These are phyloP conservation scores for Xanthoceras sorbifolium DNA, from an alignment of 345 rosid genomes.

Conservation along the genomic window DNA sequence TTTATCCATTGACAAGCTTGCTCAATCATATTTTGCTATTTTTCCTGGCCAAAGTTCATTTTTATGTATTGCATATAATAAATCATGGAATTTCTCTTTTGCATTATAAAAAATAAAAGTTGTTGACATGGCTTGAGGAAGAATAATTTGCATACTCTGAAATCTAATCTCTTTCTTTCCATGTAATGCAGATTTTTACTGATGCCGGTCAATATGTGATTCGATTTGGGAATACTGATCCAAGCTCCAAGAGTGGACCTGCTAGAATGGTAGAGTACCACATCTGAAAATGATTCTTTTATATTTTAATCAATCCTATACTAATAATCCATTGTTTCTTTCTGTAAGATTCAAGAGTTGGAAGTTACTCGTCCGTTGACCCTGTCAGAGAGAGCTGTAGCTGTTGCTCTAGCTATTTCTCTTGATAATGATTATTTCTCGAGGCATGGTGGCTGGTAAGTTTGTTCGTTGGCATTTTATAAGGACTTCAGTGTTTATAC, in stretches of 20 bases:
- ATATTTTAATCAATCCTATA: neutral
- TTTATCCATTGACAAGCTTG: neutral
- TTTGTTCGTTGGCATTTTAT: slow-evolving; percentile 5
- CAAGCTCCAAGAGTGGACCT: slow-evolving; percentile 51
- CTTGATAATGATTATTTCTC: slow-evolving; percentile 96
- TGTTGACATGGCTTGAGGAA: neutral
- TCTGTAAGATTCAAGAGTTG: slow-evolving; percentile 71
- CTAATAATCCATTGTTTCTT: slow-evolving; percentile 7
- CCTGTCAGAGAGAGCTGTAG: slow-evolving; percentile 81
- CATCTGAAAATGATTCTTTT: neutral
- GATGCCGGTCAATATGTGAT: slow-evolving; percentile 99
- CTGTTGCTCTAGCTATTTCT: slow-evolving; percentile 87
- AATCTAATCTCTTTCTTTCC: neutral
- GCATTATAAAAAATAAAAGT: neutral
- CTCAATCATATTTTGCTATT: neutral
- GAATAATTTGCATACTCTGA: neutral
- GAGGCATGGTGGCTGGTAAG: slow-evolving; percentile 90
- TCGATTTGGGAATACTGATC: slow-evolving; percentile 81
- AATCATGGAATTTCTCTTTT: neutral
- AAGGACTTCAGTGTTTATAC: neutral
- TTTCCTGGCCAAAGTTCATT: neutral
- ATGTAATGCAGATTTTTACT: slow-evolving; percentile 67
- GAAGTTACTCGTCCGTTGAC: slow-evolving; percentile 67
- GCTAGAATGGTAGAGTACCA: slow-evolving; percentile 49
- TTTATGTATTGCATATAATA: neutral